Base-by-base conservation (phyloP, 306 rosid genomes). In the Canavalia ensiformis region DNA sequence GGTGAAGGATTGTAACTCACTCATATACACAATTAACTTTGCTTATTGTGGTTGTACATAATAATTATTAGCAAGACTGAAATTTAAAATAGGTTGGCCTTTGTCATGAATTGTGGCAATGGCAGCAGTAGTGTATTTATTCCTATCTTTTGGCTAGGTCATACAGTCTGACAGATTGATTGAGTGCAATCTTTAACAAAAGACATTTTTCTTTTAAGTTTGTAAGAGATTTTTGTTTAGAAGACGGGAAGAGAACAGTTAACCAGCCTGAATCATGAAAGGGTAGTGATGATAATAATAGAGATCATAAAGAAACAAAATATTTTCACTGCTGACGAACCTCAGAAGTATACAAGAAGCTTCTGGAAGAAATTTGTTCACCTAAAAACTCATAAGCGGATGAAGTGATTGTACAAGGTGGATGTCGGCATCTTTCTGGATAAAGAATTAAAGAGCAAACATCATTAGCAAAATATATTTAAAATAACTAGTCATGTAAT, bases 331-430 rank as follows among this genome's bases (percentile, higher is more conserved):
- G 18, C 34, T 28, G 52, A 75, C 82, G 1, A 60, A 86, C 89
- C 91, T 88, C 86, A 77, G 91, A 82, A 72, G 82, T 80, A 78
- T 72, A 88, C 63, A 80, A 68, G 74, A 88, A 80, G 86, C 46
- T 49, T 72, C 80, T 47, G 1, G 82, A 72, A 77, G 88, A 77
- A 80, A 80, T 54, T 56, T 82, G 89, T 65, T 77, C 37, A 50
- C 86, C 86, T 55, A 56, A 80, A 55, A 74, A 54, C 84, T 88
- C 82, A 29, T 46, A 50, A 69, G 85, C 62, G 46, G 87, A 83
- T 45, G 91, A 83, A 33, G 79, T 77, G 50, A 72, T 77, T 67
- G 74, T 80, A 84, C 91, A 88, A 60, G 87, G 86, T 31, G 76
- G 82, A 5, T 68, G 86, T 34, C 41, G 56, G 82, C 91, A 88